Percentiles rank a stretch among this genome's conserved stretches.
Evolutionary conservation across 768 basidiomycete species (phyloP).

Genomic region (Phylloporus rhodoxanthus): DNA sequence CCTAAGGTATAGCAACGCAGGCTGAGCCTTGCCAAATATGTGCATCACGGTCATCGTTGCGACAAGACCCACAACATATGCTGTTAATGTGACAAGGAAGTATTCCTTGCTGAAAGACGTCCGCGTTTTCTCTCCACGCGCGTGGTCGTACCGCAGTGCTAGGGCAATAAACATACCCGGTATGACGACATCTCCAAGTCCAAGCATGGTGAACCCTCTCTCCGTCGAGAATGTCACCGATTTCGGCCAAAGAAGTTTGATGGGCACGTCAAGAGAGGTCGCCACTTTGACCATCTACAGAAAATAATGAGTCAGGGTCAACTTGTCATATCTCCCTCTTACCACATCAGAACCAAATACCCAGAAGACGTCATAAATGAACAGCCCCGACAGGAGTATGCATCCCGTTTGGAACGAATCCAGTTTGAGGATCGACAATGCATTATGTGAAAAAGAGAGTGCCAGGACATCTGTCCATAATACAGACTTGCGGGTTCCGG

Average conservation of each 20-base stretch:
- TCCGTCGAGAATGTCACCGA: slow-evolving; percentile 43
- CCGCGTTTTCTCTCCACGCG: slow-evolving; percentile 36
- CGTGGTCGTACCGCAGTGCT: slow-evolving; percentile 79
- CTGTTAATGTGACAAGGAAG: slow-evolving; percentile 61
- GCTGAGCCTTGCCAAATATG: slow-evolving; percentile 67
- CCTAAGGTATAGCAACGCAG: slow-evolving; percentile 90
- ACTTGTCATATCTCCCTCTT: slow-evolving; percentile 26
- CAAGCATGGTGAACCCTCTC: slow-evolving; percentile 81
- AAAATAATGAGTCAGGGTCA: slow-evolving; percentile 3
- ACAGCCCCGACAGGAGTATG: slow-evolving; percentile 76
- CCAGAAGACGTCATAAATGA: slow-evolving; percentile 95
- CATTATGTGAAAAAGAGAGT: slow-evolving; percentile 79
- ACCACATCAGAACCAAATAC: slow-evolving; percentile 86
- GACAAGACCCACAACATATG: slow-evolving; percentile 68
- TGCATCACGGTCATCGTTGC: slow-evolving; percentile 88
- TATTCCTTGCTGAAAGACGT: slow-evolving; percentile 59
- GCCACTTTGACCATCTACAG: slow-evolving; percentile 89
- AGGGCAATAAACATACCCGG: slow-evolving; percentile 72
- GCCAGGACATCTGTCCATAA: slow-evolving; percentile 68
- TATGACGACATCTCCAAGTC: slow-evolving; percentile 80
- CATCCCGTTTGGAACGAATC: slow-evolving; percentile 88
- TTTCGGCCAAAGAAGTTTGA: slow-evolving; percentile 88
- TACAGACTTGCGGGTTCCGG: slow-evolving; percentile 49
- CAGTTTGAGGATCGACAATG: slow-evolving; percentile 70
- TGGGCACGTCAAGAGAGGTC: slow-evolving; percentile 82